phyloP scores from a whole-genome alignment of 371 early-diverging fungal genomes.

The Zychaea mexicana region DNA sequence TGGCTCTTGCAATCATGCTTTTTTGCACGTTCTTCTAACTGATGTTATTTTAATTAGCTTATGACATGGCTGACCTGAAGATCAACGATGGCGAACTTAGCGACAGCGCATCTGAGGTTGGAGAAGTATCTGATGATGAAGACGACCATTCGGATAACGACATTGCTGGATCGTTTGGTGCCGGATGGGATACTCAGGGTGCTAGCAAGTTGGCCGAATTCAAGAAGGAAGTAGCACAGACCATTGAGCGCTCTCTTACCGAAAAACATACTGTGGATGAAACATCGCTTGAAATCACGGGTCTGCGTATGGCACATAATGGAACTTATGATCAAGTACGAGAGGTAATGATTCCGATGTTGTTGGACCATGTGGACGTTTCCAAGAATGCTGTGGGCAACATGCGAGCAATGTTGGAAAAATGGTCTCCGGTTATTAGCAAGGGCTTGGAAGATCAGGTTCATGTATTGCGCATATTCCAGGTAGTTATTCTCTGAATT shows the following conservation, averaged over 20 bases:
- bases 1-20: not conserved
- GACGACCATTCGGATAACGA: constrained; percentile 39
- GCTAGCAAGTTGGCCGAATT: constrained; percentile 65
- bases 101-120: constrained; percentile 61
- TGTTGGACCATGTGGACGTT: constrained; percentile 62
- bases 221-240: constrained; percentile 77
- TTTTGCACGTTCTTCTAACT: not conserved
- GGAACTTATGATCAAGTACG: constrained; percentile 82
- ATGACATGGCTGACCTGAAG: constrained; percentile 42
- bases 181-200: constrained; percentile 30
- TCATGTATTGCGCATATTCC: constrained; percentile 68
- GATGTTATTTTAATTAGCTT: constrained; percentile 30
- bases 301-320: constrained; percentile 89
- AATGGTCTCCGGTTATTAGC: constrained; percentile 74
- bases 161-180: constrained; percentile 30
- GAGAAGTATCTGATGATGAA: constrained; percentile 54
- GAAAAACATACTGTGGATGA: constrained; percentile 79
- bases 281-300: constrained; percentile 86
- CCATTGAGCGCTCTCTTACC: constrained; percentile 79
- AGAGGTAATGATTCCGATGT: constrained; percentile 67
- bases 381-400: constrained; percentile 34
- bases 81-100: constrained; percentile 41
- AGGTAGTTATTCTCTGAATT: constrained; percentile 37
- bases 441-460: constrained; percentile 78
- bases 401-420: constrained; percentile 49